A percentile compares a stretch with the other conserved stretches of the same genome.
Evolutionary conservation across 805 yeast species (phyloP).

Genomic region (Helenozyma baotianmanensis): DNA sequence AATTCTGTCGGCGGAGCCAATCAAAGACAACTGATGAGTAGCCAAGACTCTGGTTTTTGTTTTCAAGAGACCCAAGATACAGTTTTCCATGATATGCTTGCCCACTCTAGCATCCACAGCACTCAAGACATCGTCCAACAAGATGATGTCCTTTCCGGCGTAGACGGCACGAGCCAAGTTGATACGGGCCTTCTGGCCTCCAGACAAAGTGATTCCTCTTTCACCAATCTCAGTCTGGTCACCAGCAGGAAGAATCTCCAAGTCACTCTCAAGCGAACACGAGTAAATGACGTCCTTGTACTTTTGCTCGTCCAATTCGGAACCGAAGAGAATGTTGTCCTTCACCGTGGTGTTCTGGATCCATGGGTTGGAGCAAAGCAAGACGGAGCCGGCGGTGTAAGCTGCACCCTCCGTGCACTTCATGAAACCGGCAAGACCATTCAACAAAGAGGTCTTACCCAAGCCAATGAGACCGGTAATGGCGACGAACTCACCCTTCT

Average conservation of each 20-base stretch:
- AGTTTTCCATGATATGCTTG: conserved; percentile 66
- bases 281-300: conserved; percentile 56
- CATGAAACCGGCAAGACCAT: conserved; percentile 73
- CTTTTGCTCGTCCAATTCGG: conserved; percentile 42
- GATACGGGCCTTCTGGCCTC: conserved; percentile 84
- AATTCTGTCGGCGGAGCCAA: conserved; percentile 64
- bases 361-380: conserved; percentile 72
- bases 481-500: conserved; percentile 66
- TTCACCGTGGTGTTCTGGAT: conserved; percentile 74
- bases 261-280: conserved; percentile 65
- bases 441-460: conserved; percentile 72
- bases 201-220: conserved; percentile 80
- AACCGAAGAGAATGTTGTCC: conserved; percentile 71
- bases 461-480: conserved; percentile 79
- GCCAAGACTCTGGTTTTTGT: conserved; percentile 69
- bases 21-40: conserved; percentile 75
- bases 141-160: conserved; percentile 58
- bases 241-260: conserved; percentile 65
- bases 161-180: conserved; percentile 78
- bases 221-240: conserved; percentile 81
- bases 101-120: conserved; percentile 89
- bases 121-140: conserved; percentile 75
- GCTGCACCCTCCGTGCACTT: conserved; percentile 48
- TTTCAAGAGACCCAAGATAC: conserved; percentile 56
- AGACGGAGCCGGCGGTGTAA: conserved; percentile 46